Percentiles rank a stretch among this genome's conserved stretches.
These are phyloP conservation scores for Aspergillus sp. DNA, from an alignment of 2,329 filamentous ascomycete species.

Conservation along the genomic window DNA sequence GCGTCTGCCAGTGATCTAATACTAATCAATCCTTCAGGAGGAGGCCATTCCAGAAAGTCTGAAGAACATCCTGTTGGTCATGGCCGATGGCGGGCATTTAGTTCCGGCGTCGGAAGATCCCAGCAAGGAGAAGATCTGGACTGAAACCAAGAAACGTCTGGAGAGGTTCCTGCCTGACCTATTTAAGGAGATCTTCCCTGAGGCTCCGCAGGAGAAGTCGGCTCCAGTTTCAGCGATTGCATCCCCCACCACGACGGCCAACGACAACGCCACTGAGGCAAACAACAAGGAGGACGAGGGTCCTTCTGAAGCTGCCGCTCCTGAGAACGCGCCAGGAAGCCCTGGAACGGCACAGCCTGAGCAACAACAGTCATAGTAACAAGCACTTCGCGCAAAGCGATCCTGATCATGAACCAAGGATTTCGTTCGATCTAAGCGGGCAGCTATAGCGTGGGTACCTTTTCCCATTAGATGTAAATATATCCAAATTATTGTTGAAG, in stretches of 20 bases:
- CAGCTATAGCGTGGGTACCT: slow-evolving; percentile 15
- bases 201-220: slow-evolving; percentile 20
- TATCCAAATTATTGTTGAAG: background rate
- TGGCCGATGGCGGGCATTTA: slow-evolving; percentile 84
- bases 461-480: slow-evolving; percentile 9
- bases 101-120: slow-evolving; percentile 60
- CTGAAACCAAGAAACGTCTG: slow-evolving; percentile 59
- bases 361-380: background rate
- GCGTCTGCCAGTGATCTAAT: background rate
- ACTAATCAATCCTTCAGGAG: slow-evolving; percentile 55
- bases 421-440: background rate
- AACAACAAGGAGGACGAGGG: slow-evolving; percentile 4
- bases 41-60: slow-evolving; percentile 93
- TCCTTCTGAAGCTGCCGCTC: background rate
- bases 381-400: background rate
- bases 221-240: slow-evolving; percentile 14
- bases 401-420: background rate
- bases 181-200: slow-evolving; percentile 58
- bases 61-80: slow-evolving; percentile 94
- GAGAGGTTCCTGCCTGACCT: slow-evolving; percentile 60
- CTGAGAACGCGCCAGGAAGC: background rate
- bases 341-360: slow-evolving; percentile 1
- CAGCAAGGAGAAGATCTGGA: slow-evolving; percentile 56
- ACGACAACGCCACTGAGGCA: slow-evolving; percentile 14
- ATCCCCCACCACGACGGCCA: slow-evolving; percentile 13